Evolutionary conservation across 2,329 filamentous ascomycete genomes (phyloP), one percentile per base, ranked within the genome.

Genomic region (Penicillium sp.): DNA sequence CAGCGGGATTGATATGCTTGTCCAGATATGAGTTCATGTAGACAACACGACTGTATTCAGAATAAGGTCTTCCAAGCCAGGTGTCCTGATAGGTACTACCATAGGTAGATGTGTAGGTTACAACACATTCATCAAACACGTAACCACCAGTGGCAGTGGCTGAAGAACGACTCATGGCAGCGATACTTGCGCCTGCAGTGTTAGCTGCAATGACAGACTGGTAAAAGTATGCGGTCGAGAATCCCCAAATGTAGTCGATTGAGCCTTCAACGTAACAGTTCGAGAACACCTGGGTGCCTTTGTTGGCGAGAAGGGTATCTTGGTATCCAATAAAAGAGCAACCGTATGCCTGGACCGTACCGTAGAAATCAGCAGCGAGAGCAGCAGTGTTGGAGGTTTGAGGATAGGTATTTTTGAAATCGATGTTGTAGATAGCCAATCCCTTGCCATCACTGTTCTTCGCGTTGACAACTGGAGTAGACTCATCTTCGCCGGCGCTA

Each of bases 381-480:
- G 73, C 73, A 26, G 71, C 72, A 26, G 70, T 73, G 37, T 73
- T 73, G 9, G 57, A 59, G 5, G 72, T 72, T 43, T 70, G 66
- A 4, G 64, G 58, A 39, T 65, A 71, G 1, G 65, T 69, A 57
- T 74, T 75, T 53, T 63, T 46, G 54, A 74, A 72, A 35, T 71
- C 56, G 57, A 71, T 69, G 53, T 71, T 71, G 57, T 71, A 70
- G 11, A 72, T 50, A 51, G 71, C 64, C 9, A 67, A 54, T 29
- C 49, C 52, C 14, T 45, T 56, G 13, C 58, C 53, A 33, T 69
- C 67, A 0, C 69, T 76, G 53, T 78, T 80, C 68, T 80, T 80
- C 50, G 72, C 72, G 60, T 78, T 75, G 44, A 81, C 71, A 10
- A 80, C 71, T 0, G 78, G 78, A 0, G 79, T 81, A 44, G 70